These are phyloP conservation scores for Conoideocrella luteorostrata DNA, from an alignment of 2,329 filamentous ascomycete genomes.

Conservation along the genomic window DNA sequence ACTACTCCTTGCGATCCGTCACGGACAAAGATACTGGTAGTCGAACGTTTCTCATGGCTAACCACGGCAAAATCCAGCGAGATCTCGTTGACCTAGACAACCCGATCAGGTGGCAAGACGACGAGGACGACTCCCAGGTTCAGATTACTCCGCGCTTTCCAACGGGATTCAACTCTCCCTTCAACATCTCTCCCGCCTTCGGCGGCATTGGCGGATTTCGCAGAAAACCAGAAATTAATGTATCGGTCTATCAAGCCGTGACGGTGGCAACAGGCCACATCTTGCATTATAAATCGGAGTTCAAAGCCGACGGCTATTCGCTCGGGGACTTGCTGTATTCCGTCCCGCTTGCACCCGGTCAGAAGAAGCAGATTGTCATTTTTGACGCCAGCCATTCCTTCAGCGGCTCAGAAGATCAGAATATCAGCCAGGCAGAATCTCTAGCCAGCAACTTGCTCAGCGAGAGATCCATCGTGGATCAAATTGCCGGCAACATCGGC, in stretches of 20 bases:
- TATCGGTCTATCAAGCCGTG: neutral
- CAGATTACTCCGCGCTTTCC: neutral
- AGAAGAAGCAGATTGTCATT: neutral
- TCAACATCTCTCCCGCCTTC: neutral
- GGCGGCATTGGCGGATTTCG: neutral
- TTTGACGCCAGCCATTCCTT: neutral
- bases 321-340: neutral
- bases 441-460: neutral
- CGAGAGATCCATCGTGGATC: neutral
- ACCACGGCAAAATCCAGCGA: neutral
- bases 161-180: neutral
- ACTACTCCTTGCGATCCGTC: neutral
- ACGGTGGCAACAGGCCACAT: neutral
- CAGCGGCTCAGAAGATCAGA: neutral
- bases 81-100: neutral
- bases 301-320: neutral
- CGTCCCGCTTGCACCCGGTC: neutral
- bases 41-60: neutral
- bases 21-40: neutral
- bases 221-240: neutral
- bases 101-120: neutral
- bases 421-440: neutral
- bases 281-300: neutral
- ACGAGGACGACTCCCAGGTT: neutral
- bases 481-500: neutral